Evolutionary conservation across 1,284 basidiomycete genomes (phyloP).

Genomic region (Cystobasidium slooffiae): DNA sequence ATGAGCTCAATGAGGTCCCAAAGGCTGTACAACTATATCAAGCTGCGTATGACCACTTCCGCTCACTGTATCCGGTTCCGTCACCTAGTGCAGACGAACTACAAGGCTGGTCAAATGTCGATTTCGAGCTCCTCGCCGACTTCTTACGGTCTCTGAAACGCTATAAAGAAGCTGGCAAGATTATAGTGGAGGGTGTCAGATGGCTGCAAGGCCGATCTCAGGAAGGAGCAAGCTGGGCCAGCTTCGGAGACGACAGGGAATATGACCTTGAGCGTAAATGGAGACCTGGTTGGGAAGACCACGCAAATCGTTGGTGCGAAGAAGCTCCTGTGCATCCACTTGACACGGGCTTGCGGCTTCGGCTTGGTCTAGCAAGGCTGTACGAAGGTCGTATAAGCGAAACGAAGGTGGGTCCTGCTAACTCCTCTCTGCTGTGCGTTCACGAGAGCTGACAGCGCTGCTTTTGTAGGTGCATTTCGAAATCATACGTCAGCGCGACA

Average conservation of each 20-base stretch:
- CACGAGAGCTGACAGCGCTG: conserved; percentile 62
- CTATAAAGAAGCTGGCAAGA: conserved; percentile 70
- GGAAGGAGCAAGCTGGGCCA: conserved; percentile 76
- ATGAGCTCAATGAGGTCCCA: conserved; percentile 69
- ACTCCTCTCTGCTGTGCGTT: conserved; percentile 76
- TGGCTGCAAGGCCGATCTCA: conserved; percentile 85
- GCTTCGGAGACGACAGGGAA: conserved; percentile 83
- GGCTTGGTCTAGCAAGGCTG: conserved; percentile 83
- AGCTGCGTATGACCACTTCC: conserved; percentile 63
- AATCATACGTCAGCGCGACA: conserved; percentile 70
- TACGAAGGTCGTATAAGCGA: conserved; percentile 79
- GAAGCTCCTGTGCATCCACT: conserved; percentile 64
- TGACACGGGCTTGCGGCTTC: conserved; percentile 79
- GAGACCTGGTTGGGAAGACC: conserved; percentile 53
- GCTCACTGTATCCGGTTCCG: conserved; percentile 53
- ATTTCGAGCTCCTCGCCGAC: conserved; percentile 76
- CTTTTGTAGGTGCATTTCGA: conserved; percentile 70
- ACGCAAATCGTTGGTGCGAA: conserved; percentile 54
- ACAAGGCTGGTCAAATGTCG: conserved; percentile 55
- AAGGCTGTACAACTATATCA: conserved; percentile 71
- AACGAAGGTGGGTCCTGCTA: conserved; percentile 80
- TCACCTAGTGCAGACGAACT: conserved; percentile 35
- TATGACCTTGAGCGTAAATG: conserved; percentile 66
- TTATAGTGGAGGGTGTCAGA: conserved; percentile 75
- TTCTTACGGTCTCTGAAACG: conserved; percentile 74